phyloP scores from a whole-genome alignment of 345 rosid species.

The Theobroma cacao region DNA sequence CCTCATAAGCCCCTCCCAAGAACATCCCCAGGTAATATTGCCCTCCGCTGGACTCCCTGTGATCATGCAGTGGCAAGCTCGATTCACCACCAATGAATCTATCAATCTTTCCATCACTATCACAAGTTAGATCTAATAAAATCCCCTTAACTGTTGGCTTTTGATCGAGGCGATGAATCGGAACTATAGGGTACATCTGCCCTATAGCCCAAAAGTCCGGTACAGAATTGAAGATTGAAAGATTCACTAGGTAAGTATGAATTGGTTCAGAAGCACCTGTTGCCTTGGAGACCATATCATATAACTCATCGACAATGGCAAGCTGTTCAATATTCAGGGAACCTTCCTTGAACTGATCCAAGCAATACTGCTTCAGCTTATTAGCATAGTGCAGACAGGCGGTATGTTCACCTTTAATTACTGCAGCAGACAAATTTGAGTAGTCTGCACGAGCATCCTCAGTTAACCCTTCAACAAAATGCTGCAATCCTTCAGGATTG shows the following conservation, averaged over 20 bases:
- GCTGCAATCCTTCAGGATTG: constrained; percentile 18
- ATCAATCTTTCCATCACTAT: constrained; percentile 86
- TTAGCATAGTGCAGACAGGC: constrained; percentile 64
- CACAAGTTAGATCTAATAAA: constrained; percentile 85
- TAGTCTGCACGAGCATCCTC: constrained; percentile 63
- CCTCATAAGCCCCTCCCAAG: constrained; percentile 97
- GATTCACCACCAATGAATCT: constrained; percentile 84
- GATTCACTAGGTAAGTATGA: constrained; percentile 72
- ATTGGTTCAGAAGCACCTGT: constrained; percentile 53
- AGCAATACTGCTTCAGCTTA: constrained; percentile 69
- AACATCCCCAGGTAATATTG: constrained; percentile 87
- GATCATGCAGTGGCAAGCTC: constrained; percentile 73
- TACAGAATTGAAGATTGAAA: constrained; percentile 82
- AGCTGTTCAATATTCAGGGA: constrained; percentile 67
- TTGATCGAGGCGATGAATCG: constrained; percentile 73
- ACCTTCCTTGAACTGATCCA: constrained; percentile 80
- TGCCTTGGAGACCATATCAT: constrained; percentile 61
- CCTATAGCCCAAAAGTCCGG: constrained; percentile 96
- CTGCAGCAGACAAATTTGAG: constrained; percentile 47
- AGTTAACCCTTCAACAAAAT: constrained; percentile 53
- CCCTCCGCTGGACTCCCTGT: constrained; percentile 13
- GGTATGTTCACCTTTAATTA: constrained; percentile 58
- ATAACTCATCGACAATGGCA: constrained; percentile 78
- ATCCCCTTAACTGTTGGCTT: constrained; percentile 70
- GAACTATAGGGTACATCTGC: constrained; percentile 84